Conservation (phyloP, 2,329 filamentous ascomycete genomes). For the Colletotrichum viniferum region DNA sequence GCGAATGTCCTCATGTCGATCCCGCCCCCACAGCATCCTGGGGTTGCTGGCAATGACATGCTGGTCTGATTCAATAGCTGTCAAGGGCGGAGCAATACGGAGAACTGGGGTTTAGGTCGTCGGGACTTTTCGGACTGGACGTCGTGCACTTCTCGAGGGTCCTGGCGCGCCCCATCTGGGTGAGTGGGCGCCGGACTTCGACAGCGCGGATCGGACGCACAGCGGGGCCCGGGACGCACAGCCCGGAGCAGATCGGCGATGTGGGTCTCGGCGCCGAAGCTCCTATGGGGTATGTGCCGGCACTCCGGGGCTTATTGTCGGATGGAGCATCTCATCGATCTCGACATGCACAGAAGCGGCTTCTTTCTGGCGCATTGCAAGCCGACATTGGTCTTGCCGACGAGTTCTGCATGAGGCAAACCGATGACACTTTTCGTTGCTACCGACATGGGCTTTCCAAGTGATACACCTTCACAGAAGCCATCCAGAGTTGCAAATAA, state of each 20-base stretch:
- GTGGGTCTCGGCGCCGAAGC: neutral
- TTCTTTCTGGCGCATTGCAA: neutral
- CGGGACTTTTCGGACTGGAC: neutral
- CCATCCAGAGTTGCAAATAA: neutral
- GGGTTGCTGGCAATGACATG: neutral
- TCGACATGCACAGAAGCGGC: neutral
- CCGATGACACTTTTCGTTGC: neutral
- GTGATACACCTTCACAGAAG: neutral
- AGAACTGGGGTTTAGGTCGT: neutral
- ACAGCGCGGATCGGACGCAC: neutral
- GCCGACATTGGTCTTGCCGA: neutral
- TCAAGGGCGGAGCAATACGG: neutral
- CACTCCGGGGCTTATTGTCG: neutral
- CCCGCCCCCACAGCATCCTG: neutral
- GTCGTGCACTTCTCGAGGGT: neutral
- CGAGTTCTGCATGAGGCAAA: neutral
- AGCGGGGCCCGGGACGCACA: neutral
- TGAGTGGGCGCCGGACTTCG: neutral
- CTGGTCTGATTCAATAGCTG: neutral
- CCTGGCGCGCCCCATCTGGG: neutral
- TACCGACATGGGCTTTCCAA: neutral
- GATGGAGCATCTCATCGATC: neutral
- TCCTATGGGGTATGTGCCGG: neutral
- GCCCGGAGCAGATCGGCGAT: neutral
- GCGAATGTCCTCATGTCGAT: neutral